These are phyloP conservation scores for Rhododendron mucronatum DNA, from an alignment of 148 eudicot species.

Conservation along the genomic window DNA sequence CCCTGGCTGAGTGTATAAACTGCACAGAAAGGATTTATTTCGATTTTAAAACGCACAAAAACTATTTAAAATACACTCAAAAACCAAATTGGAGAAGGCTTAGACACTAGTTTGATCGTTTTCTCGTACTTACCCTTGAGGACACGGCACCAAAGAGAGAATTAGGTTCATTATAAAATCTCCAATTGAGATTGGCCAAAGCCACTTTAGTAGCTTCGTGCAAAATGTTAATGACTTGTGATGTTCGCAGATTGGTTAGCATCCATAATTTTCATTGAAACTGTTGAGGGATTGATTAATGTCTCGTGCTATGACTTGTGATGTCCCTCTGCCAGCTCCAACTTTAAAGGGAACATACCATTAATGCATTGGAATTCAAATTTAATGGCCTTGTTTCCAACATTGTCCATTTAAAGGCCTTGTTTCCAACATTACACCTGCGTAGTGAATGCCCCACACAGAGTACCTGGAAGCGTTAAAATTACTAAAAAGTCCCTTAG, in stretches of 20 bases:
- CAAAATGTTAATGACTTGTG: neutral
- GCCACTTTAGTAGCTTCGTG: no score
- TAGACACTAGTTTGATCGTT: no score
- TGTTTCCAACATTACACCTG: neutral
- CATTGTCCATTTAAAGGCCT: no score
- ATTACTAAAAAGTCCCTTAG: neutral
- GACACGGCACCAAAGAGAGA: no score
- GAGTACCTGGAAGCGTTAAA: neutral
- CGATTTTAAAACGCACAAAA: neutral
- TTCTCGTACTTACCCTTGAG: no score
- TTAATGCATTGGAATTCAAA: neutral
- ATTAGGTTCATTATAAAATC: no score
- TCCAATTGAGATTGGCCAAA: no score
- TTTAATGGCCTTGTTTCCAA: neutral
- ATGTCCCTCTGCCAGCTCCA: neutral
- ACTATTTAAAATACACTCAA: neutral
- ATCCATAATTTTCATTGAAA: neutral
- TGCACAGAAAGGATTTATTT: constrained; percentile 25
- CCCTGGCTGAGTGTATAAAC: constrained; percentile 97
- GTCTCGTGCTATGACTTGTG: neutral
- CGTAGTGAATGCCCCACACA: no score
- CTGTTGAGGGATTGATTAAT: neutral
- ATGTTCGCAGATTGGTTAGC: neutral
- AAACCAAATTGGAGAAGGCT: neutral
- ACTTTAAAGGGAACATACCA: neutral